Evolutionary conservation across 169 alveolate species (phyloP).

Genomic region (Eimeria praecox): DNA sequence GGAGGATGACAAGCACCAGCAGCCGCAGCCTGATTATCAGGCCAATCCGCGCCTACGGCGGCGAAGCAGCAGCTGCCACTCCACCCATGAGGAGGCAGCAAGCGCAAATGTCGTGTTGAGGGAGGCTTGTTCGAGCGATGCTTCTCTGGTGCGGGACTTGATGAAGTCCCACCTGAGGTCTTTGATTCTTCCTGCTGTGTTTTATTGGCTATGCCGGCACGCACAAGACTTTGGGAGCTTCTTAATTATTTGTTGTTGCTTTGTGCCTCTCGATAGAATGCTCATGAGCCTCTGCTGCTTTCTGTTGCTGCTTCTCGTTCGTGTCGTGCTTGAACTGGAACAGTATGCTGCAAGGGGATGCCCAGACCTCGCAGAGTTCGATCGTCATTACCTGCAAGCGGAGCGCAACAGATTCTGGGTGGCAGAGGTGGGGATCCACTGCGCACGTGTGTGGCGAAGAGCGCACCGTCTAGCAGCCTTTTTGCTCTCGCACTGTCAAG

Average conservation of each 20-base stretch:
- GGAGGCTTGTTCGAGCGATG: slow-evolving; percentile 56
- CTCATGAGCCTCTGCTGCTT: slow-evolving; percentile 55
- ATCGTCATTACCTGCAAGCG: slow-evolving; percentile 37
- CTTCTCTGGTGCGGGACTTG: slow-evolving; percentile 27
- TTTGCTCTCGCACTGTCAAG: background rate
- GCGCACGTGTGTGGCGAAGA: background rate
- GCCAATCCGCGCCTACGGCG: slow-evolving; percentile 21
- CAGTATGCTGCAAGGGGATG: slow-evolving; percentile 64
- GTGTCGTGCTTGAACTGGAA: slow-evolving; percentile 58
- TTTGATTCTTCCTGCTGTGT: slow-evolving; percentile 61
- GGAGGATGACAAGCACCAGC: background rate
- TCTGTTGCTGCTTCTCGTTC: slow-evolving; percentile 43
- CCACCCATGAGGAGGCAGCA: background rate
- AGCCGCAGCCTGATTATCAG: background rate
- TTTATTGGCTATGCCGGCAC: slow-evolving; percentile 65
- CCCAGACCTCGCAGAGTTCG: slow-evolving; percentile 64
- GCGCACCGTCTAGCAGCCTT: background rate
- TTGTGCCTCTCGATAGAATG: slow-evolving; percentile 42
- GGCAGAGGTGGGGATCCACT: slow-evolving; percentile 44
- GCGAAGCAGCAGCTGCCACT: slow-evolving; percentile 57
- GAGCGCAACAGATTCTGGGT: slow-evolving; percentile 69
- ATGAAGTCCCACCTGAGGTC: slow-evolving; percentile 60
- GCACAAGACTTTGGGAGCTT: slow-evolving; percentile 70
- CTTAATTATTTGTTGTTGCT: slow-evolving; percentile 53
- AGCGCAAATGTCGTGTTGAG: slow-evolving; percentile 16